phyloP scores from a whole-genome alignment of 192 early-diverging fungal species.

The Coemansia sp. region DNA sequence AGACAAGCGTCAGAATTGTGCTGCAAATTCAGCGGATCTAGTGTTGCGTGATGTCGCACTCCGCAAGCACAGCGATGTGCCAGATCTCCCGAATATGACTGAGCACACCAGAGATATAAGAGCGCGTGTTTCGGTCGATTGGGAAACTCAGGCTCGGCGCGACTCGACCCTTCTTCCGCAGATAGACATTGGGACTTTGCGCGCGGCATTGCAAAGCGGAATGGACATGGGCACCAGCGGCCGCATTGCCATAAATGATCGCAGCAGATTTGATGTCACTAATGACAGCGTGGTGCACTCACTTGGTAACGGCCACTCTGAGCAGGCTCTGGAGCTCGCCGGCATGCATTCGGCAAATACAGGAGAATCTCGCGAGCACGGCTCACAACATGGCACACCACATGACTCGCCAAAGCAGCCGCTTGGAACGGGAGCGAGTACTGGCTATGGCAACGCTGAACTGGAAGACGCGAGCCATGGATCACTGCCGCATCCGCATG shows the following conservation, averaged over 20 bases:
- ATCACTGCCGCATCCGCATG: not conserved
- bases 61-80: not conserved
- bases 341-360: too few species aligned
- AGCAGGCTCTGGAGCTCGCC: too few species aligned
- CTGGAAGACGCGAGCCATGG: too few species aligned
- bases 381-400: too few species aligned
- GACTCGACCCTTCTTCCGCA: conserved; percentile 29
- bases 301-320: too few species aligned
- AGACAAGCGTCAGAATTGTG: not conserved
- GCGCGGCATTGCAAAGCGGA: conserved; percentile 34
- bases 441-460: too few species aligned
- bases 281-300: not conserved
- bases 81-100: conserved; percentile 2
- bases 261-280: not conserved
- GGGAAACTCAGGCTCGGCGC: conserved; percentile 33
- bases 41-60: conserved; percentile 10
- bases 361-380: too few species aligned
- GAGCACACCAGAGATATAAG: conserved; percentile 35
- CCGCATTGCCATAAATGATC: not conserved
- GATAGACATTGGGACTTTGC: conserved; percentile 40
- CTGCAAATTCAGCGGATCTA: conserved; percentile 7
- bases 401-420: too few species aligned
- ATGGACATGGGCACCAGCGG: conserved; percentile 27
- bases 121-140: conserved; percentile 46
- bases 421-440: too few species aligned